These are phyloP conservation scores for Arthrobotrys megalospora DNA, from an alignment of 2,329 filamentous ascomycete species.

Conservation along the genomic window DNA sequence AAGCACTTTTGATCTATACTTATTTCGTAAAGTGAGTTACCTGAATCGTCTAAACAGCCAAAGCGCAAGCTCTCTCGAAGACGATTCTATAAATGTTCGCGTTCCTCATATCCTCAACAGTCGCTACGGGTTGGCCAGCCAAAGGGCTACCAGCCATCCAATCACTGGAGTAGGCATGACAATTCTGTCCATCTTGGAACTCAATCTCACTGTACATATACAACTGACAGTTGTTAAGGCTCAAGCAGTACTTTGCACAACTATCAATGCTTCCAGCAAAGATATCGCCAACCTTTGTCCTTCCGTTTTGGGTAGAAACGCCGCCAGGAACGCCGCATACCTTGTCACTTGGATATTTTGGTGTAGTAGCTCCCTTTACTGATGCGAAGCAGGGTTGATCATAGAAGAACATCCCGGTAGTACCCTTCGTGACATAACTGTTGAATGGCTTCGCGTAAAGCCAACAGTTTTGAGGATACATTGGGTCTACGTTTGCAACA, in stretches of 20 bases:
- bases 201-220: slow-evolving; percentile 48
- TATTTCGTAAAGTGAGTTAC: neutral
- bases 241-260: slow-evolving; percentile 32
- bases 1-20: neutral
- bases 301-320: slow-evolving; percentile 14
- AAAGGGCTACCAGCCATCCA: slow-evolving; percentile 6
- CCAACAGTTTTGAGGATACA: slow-evolving; percentile 43
- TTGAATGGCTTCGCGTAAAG: slow-evolving; percentile 25
- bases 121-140: slow-evolving; percentile 26
- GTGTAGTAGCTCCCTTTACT: slow-evolving; percentile 9
- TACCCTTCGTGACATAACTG: slow-evolving; percentile 23
- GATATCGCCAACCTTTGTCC: slow-evolving; percentile 15
- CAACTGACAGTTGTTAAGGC: slow-evolving; percentile 21
- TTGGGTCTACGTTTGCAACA: slow-evolving; percentile 28
- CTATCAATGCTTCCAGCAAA: slow-evolving; percentile 30
- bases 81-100: slow-evolving; percentile 23
- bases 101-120: slow-evolving; percentile 38
- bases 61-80: slow-evolving; percentile 37
- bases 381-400: slow-evolving; percentile 39
- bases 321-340: slow-evolving; percentile 26
- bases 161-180: slow-evolving; percentile 40
- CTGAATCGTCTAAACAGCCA: neutral
- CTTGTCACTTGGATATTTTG: slow-evolving; percentile 22
- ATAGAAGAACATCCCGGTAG: slow-evolving; percentile 34
- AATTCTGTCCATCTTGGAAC: slow-evolving; percentile 45